A percentile compares a stretch with the other conserved stretches of the same genome.
phyloP scores from a whole-genome alignment of 2,329 filamentous ascomycete species.

The Aspergillus pseudoterreus region DNA sequence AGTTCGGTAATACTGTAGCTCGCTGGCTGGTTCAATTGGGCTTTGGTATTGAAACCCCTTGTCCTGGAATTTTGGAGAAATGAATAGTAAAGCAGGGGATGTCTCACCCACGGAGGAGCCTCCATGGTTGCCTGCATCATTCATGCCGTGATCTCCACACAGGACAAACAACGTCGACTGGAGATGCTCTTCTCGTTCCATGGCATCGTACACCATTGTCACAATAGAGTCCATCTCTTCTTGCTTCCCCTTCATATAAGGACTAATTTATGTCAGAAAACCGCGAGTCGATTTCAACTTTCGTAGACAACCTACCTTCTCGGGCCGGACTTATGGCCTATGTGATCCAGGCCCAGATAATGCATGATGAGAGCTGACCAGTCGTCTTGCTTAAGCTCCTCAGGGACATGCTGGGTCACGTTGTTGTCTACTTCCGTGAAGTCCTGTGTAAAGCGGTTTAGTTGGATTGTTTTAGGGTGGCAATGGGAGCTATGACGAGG shows the following conservation, averaged over 20 bases:
- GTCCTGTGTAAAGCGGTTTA: slow-evolving; percentile 56
- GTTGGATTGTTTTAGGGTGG: slow-evolving; percentile 9
- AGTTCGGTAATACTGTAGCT: slow-evolving; percentile 78
- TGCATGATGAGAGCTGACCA: slow-evolving; percentile 95
- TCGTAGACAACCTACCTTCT: slow-evolving; percentile 56
- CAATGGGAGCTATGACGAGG: not conserved
- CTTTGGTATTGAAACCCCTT: slow-evolving; percentile 46
- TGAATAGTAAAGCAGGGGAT: slow-evolving; percentile 84
- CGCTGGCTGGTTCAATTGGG: slow-evolving; percentile 59
- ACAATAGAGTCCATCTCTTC: slow-evolving; percentile 88
- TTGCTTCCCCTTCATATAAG: slow-evolving; percentile 91
- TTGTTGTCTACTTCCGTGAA: slow-evolving; percentile 98
- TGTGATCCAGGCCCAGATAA: slow-evolving; percentile 93
- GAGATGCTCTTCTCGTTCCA: slow-evolving; percentile 68
- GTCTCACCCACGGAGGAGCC: slow-evolving; percentile 93
- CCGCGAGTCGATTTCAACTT: slow-evolving; percentile 2
- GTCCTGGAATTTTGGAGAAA: slow-evolving; percentile 73
- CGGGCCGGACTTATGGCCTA: slow-evolving; percentile 93
- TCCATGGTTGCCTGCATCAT: slow-evolving; percentile 94
- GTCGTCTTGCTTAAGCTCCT: slow-evolving; percentile 71
- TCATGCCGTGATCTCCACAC: slow-evolving; percentile 98
- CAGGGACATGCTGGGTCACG: slow-evolving; percentile 82
- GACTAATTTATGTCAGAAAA: slow-evolving; percentile 47
- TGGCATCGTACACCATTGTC: slow-evolving; percentile 68
- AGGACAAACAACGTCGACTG: slow-evolving; percentile 77